Evolutionary conservation across 192 early-diverging fungal species (phyloP), one percentile per base, ranked within the genome.

Genomic region (Coemansia sp.): DNA sequence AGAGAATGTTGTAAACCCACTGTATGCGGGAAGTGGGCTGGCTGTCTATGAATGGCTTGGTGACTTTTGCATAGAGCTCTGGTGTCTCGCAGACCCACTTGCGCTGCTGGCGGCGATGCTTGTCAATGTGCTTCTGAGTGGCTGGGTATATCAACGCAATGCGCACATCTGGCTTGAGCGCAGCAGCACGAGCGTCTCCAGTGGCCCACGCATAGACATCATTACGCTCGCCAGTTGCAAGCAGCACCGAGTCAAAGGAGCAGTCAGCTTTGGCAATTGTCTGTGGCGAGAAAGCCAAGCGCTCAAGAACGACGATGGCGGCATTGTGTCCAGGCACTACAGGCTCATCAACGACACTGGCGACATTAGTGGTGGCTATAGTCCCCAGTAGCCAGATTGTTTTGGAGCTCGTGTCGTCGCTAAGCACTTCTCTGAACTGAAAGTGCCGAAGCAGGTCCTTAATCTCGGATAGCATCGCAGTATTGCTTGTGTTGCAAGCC

Each of bases 1-100:
- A 60, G 37, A 93, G 70, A 13, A 92, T 92, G 60, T 93, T 93
- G 60, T 90, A 76, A 3, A 93, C 90, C 92, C 92, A 93, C 68
- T 89, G 84, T 20, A 89, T 84, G 23, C 89, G 71, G 16, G 74
- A 84, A 16, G 65, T 38, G 3, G 90, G 88, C 28, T 88, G 79
- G 13, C 79, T 46, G 23, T 89, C 82, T 28, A 93, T 89, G 68
- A 82, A 91, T 0, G 89, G 87, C 46, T 79, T 57, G 23, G 86
- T 83, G 2, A 86, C 23, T 2, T 26, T 59, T 26, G 70, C 53
- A 61, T 92, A 92, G 23, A 88, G 63, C 26, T 80, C 63, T 7
- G 88, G 85, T 3, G 90, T 91, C 69, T 93, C 92, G 0, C 69
- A 73, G 33, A 91, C 69, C 73, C 88, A 80, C 16, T 63, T 70